These are phyloP conservation scores for Pulveroboletus ravenelii DNA, from an alignment of 768 basidiomycete species.

Conservation along the genomic window DNA sequence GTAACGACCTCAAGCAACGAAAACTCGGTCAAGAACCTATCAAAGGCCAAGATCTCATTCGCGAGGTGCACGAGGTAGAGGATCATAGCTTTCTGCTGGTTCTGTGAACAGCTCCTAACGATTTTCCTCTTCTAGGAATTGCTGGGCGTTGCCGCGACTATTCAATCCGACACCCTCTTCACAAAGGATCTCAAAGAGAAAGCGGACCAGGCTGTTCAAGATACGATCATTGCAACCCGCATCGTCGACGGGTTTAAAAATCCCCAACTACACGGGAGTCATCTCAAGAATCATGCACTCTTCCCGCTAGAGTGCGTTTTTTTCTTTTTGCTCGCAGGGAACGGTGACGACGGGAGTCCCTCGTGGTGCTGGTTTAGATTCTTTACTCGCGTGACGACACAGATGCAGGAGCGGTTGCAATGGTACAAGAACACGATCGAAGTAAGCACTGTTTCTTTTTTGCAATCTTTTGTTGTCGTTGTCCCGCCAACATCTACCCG, in stretches of 20 bases:
- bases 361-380: constrained; percentile 40
- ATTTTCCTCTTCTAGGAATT: constrained; percentile 49
- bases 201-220: constrained; percentile 74
- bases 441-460: constrained; percentile 34
- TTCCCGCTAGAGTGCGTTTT: constrained; percentile 73
- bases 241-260: constrained; percentile 77
- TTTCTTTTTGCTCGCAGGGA: not conserved
- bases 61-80: constrained; percentile 59
- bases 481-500: not conserved
- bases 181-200: constrained; percentile 69
- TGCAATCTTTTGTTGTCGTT: not conserved
- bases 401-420: constrained; percentile 65
- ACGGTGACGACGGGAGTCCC: not conserved
- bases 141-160: constrained; percentile 53
- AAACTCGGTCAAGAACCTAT: constrained; percentile 72
- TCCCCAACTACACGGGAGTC: constrained; percentile 63
- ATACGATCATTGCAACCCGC: constrained; percentile 70
- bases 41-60: constrained; percentile 68
- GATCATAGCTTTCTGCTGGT: not conserved
- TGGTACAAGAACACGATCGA: constrained; percentile 84
- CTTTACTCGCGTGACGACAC: constrained; percentile 65
- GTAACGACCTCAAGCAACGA: constrained; percentile 71
- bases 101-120: not conserved
- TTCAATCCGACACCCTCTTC: constrained; percentile 61
- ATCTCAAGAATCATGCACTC: constrained; percentile 73